A percentile compares a stretch with the other conserved stretches of the same genome.
These are phyloP conservation scores for Sechiopsis laciniata DNA, from an alignment of 306 rosid genomes.

Conservation along the genomic window DNA sequence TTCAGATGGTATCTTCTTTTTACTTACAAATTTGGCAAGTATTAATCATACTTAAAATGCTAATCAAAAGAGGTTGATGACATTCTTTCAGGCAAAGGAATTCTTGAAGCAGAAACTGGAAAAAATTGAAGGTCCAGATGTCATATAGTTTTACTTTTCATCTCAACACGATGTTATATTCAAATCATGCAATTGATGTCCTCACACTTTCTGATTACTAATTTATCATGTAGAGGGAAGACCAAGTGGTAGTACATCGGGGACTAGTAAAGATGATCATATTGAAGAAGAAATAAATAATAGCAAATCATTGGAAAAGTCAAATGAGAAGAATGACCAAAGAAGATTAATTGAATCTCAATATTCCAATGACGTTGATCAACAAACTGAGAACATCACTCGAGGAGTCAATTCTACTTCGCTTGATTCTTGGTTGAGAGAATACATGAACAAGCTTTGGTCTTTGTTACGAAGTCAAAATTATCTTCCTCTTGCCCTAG, in stretches of 20 bases:
- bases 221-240: constrained; percentile 33
- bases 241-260: constrained; percentile 23
- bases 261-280: constrained; percentile 33
- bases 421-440: constrained; percentile 41
- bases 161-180: constrained; percentile 17
- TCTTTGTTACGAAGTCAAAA: constrained; percentile 57
- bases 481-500: constrained; percentile 50
- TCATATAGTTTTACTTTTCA: constrained; percentile 22
- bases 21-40: background rate
- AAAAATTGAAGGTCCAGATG: constrained; percentile 44
- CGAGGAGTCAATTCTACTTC: constrained; percentile 37
- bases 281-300: constrained; percentile 33
- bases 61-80: constrained; percentile 11
- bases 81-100: constrained; percentile 66
- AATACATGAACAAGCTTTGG: constrained; percentile 36
- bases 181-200: constrained; percentile 15
- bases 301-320: constrained; percentile 43
- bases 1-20: constrained; percentile 47
- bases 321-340: constrained; percentile 33
- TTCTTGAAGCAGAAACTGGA: constrained; percentile 56
- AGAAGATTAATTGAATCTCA: constrained; percentile 25
- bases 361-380: constrained; percentile 24
- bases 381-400: constrained; percentile 29
- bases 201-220: constrained; percentile 21
- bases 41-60: background rate